Evolutionary conservation across 1,139 yeast species (phyloP).

Genomic region (Magnusiomyces sp.): DNA sequence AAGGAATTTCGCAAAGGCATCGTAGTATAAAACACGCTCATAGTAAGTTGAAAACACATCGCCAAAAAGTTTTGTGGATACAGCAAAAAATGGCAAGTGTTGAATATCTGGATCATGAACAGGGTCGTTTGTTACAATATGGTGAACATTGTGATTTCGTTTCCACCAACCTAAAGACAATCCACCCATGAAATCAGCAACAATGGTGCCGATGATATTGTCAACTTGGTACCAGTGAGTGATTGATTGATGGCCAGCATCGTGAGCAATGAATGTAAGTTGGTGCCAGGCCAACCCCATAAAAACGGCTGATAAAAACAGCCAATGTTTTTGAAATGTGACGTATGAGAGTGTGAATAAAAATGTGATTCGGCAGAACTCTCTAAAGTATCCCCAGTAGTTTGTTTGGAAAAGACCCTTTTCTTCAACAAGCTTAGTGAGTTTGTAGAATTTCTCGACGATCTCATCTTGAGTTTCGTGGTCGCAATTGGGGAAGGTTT

Average conservation of each 20-base stretch:
- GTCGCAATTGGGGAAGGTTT: constrained; percentile 55
- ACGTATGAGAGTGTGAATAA: constrained; percentile 46
- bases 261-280: constrained; percentile 79
- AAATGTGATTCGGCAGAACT: constrained; percentile 49
- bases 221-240: constrained; percentile 77
- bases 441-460: constrained; percentile 47
- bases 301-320: constrained; percentile 50
- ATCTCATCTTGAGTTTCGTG: constrained; percentile 53
- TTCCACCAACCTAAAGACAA: constrained; percentile 93
- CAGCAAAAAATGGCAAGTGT: constrained; percentile 86
- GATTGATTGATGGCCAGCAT: constrained; percentile 78
- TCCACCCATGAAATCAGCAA: constrained; percentile 83
- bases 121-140: constrained; percentile 80
- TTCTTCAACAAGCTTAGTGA: constrained; percentile 49
- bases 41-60: constrained; percentile 73
- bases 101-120: constrained; percentile 92
- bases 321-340: constrained; percentile 36
- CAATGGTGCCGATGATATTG: constrained; percentile 59
- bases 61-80: constrained; percentile 59
- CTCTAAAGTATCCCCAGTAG: constrained; percentile 63
- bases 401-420: constrained; percentile 64
- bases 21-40: constrained; percentile 57
- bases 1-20: constrained; percentile 48
- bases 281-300: constrained; percentile 88
- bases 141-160: constrained; percentile 85